Evolutionary conservation across 768 basidiomycete genomes (phyloP).

Genomic region (Symmetrospora coprosmae): DNA sequence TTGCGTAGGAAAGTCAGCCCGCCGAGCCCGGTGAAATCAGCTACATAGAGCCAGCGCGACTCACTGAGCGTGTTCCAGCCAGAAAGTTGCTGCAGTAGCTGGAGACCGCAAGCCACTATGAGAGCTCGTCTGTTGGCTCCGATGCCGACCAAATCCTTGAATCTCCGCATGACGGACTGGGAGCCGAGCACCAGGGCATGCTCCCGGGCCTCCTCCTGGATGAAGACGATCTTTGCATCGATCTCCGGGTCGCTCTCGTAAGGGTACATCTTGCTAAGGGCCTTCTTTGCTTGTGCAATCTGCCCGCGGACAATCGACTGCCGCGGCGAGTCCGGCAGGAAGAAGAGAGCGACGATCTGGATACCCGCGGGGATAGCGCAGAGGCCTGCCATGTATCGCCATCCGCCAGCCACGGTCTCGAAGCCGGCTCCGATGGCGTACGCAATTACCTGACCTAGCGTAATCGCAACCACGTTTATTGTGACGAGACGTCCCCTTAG

Average conservation of each 20-base stretch:
- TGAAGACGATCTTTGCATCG: slow-evolving; percentile 51
- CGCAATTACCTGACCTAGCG: slow-evolving; percentile 56
- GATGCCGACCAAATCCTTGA: slow-evolving; percentile 9
- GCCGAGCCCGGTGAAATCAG: not conserved
- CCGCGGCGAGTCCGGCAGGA: slow-evolving; percentile 64
- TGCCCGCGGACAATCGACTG: slow-evolving; percentile 52
- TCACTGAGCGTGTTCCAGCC: slow-evolving; percentile 62
- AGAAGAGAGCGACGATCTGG: slow-evolving; percentile 49
- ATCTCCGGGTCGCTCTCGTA: slow-evolving; percentile 52
- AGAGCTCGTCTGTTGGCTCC: slow-evolving; percentile 29
- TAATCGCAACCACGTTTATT: slow-evolving; percentile 68
- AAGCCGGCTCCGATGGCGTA: slow-evolving; percentile 37
- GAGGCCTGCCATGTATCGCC: slow-evolving; percentile 73
- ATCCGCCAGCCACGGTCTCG: slow-evolving; percentile 45
- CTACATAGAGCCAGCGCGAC: slow-evolving; percentile 3
- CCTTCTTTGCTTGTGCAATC: slow-evolving; percentile 43
- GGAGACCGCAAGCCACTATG: slow-evolving; percentile 63
- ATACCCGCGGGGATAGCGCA: slow-evolving; percentile 55
- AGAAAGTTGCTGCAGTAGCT: slow-evolving; percentile 68
- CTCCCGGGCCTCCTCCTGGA: slow-evolving; percentile 49
- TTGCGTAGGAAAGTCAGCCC: not conserved
- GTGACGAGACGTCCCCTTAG: slow-evolving; percentile 64
- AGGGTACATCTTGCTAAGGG: slow-evolving; percentile 57
- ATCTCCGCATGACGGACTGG: not conserved
- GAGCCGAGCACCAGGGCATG: slow-evolving; percentile 45